phyloP scores from a whole-genome alignment of 1,284 basidiomycete genomes.

The Sanghuangporus baumii region DNA sequence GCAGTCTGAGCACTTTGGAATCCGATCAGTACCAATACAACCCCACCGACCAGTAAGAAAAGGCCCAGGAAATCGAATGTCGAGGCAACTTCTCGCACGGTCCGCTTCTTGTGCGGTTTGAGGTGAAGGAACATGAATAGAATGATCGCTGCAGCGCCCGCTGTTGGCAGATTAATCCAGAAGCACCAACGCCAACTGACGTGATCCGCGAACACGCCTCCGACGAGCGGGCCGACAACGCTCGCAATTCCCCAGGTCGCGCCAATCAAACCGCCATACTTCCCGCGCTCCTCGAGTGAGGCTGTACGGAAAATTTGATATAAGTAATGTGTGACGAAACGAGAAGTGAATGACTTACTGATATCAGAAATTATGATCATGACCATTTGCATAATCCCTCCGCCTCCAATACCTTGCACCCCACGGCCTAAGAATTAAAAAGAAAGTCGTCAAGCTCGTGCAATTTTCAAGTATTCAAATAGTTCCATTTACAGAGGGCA shows the following conservation, averaged over 20 bases:
- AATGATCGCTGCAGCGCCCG: slow-evolving; percentile 35
- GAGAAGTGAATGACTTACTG: slow-evolving; percentile 18
- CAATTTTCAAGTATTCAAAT: slow-evolving; percentile 19
- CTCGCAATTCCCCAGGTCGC: slow-evolving; percentile 34
- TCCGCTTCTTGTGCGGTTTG: slow-evolving; percentile 27
- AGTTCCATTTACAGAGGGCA: slow-evolving; percentile 24
- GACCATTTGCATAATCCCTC: slow-evolving; percentile 30
- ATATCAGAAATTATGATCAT: slow-evolving; percentile 32
- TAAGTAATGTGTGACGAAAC: slow-evolving; percentile 12
- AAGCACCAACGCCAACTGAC: slow-evolving; percentile 35
- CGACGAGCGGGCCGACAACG: slow-evolving; percentile 40
- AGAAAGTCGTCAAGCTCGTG: slow-evolving; percentile 29
- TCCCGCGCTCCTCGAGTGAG: slow-evolving; percentile 25
- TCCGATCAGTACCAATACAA: slow-evolving; percentile 42
- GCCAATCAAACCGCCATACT: slow-evolving; percentile 35
- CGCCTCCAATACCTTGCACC: slow-evolving; percentile 48
- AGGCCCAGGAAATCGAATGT: slow-evolving; percentile 48
- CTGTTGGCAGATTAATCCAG: slow-evolving; percentile 36
- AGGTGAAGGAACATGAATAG: slow-evolving; percentile 30
- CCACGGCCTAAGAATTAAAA: slow-evolving; percentile 36
- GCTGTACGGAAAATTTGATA: not conserved
- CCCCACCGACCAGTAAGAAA: slow-evolving; percentile 38
- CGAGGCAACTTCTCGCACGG: slow-evolving; percentile 28
- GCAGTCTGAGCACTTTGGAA: slow-evolving; percentile 28
- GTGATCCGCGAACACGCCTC: slow-evolving; percentile 37